phyloP scores from a whole-genome alignment of 192 early-diverging fungal species.

The Rhizophagus sp. region DNA sequence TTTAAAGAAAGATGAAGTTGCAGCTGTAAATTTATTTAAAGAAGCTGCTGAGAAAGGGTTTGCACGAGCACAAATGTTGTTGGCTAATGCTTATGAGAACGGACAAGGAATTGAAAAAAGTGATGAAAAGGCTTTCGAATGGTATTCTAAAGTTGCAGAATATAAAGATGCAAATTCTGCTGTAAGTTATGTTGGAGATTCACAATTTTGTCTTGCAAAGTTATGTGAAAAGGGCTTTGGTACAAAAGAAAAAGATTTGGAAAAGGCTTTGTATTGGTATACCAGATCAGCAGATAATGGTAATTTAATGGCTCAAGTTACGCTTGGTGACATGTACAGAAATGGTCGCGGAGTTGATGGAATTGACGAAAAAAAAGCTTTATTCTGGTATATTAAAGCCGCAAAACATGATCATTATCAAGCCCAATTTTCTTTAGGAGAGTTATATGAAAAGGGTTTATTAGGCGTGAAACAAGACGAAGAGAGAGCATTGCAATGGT shows the following conservation, averaged over 20 bases:
- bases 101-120: conserved; percentile 71
- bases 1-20: background rate
- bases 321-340: conserved; percentile 27
- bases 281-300: conserved; percentile 67
- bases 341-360: background rate
- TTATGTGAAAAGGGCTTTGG: background rate
- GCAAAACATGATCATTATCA: background rate
- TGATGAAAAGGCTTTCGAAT: conserved; percentile 64
- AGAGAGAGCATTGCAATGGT: conserved; percentile 60
- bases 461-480: background rate
- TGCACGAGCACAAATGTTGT: conserved; percentile 75
- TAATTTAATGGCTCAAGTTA: conserved; percentile 84
- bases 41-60: conserved; percentile 66
- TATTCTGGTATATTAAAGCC: background rate
- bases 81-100: conserved; percentile 79
- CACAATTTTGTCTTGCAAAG: background rate
- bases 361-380: background rate
- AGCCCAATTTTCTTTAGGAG: background rate
- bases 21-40: background rate
- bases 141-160: conserved; percentile 57
- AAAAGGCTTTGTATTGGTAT: conserved; percentile 66
- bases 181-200: background rate
- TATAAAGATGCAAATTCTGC: conserved; percentile 38
- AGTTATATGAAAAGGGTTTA: background rate
- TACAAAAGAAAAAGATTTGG: conserved; percentile 35